Evolutionary conservation across 2,329 filamentous ascomycete species (phyloP), one percentile per base, ranked within the genome.

Genomic region (Ophiostoma himal-ulmi): DNA sequence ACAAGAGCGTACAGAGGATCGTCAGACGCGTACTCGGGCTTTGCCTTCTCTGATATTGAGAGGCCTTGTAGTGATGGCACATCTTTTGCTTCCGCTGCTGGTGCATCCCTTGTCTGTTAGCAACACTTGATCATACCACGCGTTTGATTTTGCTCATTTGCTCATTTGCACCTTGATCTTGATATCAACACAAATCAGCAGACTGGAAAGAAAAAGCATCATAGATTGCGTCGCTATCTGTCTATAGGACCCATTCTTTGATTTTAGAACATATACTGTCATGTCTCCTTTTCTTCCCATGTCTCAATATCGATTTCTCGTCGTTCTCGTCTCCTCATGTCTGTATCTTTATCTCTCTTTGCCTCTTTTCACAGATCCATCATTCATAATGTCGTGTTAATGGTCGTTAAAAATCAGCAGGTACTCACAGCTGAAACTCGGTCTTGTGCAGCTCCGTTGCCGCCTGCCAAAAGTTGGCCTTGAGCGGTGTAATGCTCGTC

Each of bases 401-500:
- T 20, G 17, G 30, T 57, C 13, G 11, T 36, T 30, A 13, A 39
- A 34, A 34, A 26, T 57, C 60, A 41, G 30, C 39, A 54, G 62
- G 54, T 73, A 93, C 91, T 94, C 87, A 96, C 88, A 96, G 82
- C 83, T 90, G 89, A 78, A 97, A 84, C 83, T 96, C 92, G 75
- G 85, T 84, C 76, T 88, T 84, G 73, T 88, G 82, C 75, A 88
- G 83, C 72, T 88, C 84, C 72, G 86, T 82, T 54, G 83, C 80
- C 13, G 86, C 85, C 78, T 94, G 92, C 86, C 91, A 93, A 79
- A 97, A 99, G 79, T 97, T 97, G 60, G 94, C 94, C 79, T 91
- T 92, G 74, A 98, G 80, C 17, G 94, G 92, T 4, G 95, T 97
- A 70, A 99, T 88, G 79, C 92, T 95, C 14, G 94, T 96, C 79